Evolutionary conservation across 2,329 filamentous ascomycete species (phyloP).

Genomic region (Epichloe gansuensis): DNA sequence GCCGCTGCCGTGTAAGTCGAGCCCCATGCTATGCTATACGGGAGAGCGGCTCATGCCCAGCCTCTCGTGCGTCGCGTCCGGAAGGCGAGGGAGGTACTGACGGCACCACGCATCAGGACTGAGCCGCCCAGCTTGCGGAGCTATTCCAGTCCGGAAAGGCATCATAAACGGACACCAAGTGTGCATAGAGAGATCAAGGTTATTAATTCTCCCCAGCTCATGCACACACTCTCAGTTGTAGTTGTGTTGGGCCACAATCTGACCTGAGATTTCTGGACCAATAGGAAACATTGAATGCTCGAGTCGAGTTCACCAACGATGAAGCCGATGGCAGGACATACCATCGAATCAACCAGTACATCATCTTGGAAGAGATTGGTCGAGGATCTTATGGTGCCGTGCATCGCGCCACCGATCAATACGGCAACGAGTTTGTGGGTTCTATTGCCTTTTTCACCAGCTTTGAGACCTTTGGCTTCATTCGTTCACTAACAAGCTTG

Average conservation of each 20-base stretch:
- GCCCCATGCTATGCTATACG: not conserved
- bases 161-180: slow-evolving; percentile 45
- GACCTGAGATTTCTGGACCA: slow-evolving; percentile 5
- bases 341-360: slow-evolving; percentile 88
- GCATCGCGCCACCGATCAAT: slow-evolving; percentile 80
- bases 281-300: slow-evolving; percentile 84
- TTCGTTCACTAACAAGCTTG: slow-evolving; percentile 9
- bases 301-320: slow-evolving; percentile 74
- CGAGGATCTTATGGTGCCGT: slow-evolving; percentile 90
- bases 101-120: slow-evolving; percentile 21
- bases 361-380: slow-evolving; percentile 91
- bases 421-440: slow-evolving; percentile 82
- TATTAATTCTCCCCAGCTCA: not conserved
- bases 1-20: slow-evolving; percentile 30
- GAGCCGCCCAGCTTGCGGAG: slow-evolving; percentile 26
- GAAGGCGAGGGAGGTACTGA: not conserved
- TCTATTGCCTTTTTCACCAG: not conserved
- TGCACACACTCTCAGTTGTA: not conserved
- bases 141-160: slow-evolving; percentile 41
- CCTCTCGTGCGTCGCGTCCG: not conserved
- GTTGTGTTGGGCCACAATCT: not conserved
- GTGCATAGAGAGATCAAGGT: slow-evolving; percentile 47
- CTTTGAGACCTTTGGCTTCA: not conserved
- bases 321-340: slow-evolving; percentile 69
- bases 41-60: not conserved